Base-by-base conservation (phyloP, 2,329 filamentous ascomycete genomes). In the Fusarium sp. region DNA sequence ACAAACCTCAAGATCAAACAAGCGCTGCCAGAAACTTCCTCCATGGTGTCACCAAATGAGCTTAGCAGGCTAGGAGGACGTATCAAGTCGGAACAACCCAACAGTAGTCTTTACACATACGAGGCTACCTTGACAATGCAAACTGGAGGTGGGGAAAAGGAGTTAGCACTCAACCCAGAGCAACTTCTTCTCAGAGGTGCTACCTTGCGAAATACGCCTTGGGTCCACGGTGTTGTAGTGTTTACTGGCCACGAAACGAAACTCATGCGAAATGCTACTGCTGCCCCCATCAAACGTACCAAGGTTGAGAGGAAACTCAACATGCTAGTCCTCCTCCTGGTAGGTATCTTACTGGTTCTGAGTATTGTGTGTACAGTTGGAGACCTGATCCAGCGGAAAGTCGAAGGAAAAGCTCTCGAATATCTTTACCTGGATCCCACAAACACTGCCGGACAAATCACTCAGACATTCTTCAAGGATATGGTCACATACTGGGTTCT, bases 1-100 rank as follows among this genome's bases (percentile, higher is more conserved):
- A 99, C 96, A 20, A 99, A 99, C 77, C 82, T 99, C 72, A 99
- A 99, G 81, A 97, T 99, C 82, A 99, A 99, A 82, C 96, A 99
- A 81, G 95, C 90, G 3, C 90, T 97, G 53, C 95, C 96, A 1
- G 96, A 99, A 82, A 99, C 96, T 0, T 90, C 91, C 15, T 85
- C 91, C 63, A 85, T 97, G 76, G 94, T 99, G 60, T 97, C 93
- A 75, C 88, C 94, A 18, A 89, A 87, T 67, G 95, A 98, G 73
- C 83, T 99, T 65, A 93, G 93, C 75, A 87, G 95, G 64, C 82
- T 99, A 5, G 92, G 92, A 45, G 96, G 96, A 29, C 91, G 91
- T 65, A 84, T 99, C 72, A 91, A 93, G 73, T 98, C 95, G 3
- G 96, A 99, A 80, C 96, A 98, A 78, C 96, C 96, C 21, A 99